A percentile compares a stretch with the other conserved stretches of the same genome.
phyloP scores from a whole-genome alignment of 345 rosid species.

The Firmiana major region DNA sequence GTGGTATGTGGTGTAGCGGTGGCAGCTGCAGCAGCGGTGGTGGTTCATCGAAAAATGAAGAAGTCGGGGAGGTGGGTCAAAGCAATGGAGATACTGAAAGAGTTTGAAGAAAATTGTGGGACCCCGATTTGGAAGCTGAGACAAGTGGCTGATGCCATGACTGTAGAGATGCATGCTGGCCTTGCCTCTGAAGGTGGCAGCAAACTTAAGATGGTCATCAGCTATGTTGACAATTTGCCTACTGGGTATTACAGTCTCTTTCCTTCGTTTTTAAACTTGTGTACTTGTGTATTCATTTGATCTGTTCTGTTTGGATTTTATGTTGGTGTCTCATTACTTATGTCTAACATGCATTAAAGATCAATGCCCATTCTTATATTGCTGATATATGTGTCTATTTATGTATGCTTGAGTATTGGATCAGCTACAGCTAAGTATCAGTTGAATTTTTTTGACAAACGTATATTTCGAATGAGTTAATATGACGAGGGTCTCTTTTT shows the following conservation, averaged over 20 bases:
- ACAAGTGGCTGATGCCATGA: conserved; percentile 93
- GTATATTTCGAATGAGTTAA: neutral
- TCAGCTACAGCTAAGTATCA: neutral
- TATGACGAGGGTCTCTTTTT: neutral
- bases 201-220: conserved; percentile 96
- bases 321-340: neutral
- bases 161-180: conserved; percentile 99
- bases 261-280: neutral
- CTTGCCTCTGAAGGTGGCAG: conserved; percentile 96
- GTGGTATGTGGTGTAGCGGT: conserved; percentile 49
- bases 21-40: conserved; percentile 56
- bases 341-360: neutral
- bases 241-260: conserved; percentile 54
- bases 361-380: neutral
- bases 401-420: neutral
- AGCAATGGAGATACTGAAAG: conserved; percentile 68
- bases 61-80: conserved; percentile 66
- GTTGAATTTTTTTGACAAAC: neutral
- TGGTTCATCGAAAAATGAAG: conserved; percentile 58
- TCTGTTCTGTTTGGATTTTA: neutral
- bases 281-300: neutral
- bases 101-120: conserved; percentile 70
- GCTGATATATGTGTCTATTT: neutral
- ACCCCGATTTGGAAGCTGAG: conserved; percentile 64
- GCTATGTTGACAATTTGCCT: conserved; percentile 91